phyloP scores from a whole-genome alignment of 2,329 filamentous ascomycete genomes.

The Aspergillus sp. region DNA sequence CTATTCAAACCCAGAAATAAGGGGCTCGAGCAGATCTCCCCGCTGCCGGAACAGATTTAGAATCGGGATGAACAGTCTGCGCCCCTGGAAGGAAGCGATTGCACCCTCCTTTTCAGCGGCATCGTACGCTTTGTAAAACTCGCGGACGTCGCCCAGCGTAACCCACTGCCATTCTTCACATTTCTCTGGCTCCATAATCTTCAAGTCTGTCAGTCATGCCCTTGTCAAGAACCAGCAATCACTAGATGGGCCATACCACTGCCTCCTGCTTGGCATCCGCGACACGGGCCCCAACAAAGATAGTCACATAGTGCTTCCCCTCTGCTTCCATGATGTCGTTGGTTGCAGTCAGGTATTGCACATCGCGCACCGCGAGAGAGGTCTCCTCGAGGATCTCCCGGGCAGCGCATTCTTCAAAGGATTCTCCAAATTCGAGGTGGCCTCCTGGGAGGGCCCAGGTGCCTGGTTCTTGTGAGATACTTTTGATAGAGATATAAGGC shows the following conservation, averaged over 20 bases:
- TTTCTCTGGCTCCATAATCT: constrained; percentile 50
- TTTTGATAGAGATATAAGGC: background rate
- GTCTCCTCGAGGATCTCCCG: constrained; percentile 73
- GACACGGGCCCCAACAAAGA: constrained; percentile 62
- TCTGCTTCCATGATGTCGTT: constrained; percentile 63
- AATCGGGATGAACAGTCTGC: constrained; percentile 13
- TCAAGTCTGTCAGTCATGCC: background rate
- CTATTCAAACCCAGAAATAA: background rate
- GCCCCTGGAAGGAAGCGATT: background rate
- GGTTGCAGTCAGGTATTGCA: constrained; percentile 59
- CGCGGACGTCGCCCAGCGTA: constrained; percentile 46
- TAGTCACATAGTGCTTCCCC: constrained; percentile 72
- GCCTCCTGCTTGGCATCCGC: constrained; percentile 51
- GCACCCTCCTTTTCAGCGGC: constrained; percentile 1
- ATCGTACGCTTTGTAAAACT: constrained; percentile 1
- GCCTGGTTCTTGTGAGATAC: constrained; percentile 37
- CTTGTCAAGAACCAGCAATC: background rate
- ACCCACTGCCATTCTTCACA: constrained; percentile 57
- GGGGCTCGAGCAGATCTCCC: background rate
- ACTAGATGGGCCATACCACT: constrained; percentile 46
- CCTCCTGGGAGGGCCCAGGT: constrained; percentile 71
- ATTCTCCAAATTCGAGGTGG: constrained; percentile 70
- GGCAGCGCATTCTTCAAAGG: constrained; percentile 59
- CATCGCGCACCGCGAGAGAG: constrained; percentile 54
- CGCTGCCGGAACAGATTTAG: constrained; percentile 14